Evolutionary conservation across 2,329 filamentous ascomycete genomes (phyloP).

Genomic region (Penicillium concentricum): DNA sequence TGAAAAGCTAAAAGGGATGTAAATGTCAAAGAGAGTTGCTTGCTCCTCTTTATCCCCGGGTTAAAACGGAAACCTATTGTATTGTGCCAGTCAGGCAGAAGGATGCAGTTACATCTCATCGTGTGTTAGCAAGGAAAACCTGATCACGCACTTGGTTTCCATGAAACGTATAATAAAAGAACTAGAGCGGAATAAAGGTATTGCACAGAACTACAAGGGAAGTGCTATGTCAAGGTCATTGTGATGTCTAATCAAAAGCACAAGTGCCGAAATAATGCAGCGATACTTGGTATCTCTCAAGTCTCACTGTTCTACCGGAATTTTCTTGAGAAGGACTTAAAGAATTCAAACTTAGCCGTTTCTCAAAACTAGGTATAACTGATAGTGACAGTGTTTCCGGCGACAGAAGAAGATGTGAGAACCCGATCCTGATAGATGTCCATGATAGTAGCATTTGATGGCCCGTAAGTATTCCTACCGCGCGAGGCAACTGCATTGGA

Average conservation of each 20-base stretch:
- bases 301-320: not conserved
- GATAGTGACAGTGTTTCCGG: slow-evolving; percentile 22
- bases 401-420: slow-evolving; percentile 33
- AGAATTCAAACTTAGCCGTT: not conserved
- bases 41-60: too few species aligned
- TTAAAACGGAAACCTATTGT: too few species aligned
- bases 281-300: not conserved
- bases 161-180: not conserved
- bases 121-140: not conserved
- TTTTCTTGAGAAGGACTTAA: not conserved
- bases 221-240: not conserved
- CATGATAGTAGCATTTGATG: slow-evolving; percentile 42
- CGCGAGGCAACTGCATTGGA: slow-evolving; percentile 39
- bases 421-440: slow-evolving; percentile 47
- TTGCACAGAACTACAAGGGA: not conserved
- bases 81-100: not conserved
- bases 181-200: too few species aligned
- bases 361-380: slow-evolving; percentile 19
- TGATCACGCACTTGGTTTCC: not conserved
- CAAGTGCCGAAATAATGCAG: not conserved
- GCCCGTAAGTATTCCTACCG: slow-evolving; percentile 30
- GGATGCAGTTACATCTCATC: not conserved
- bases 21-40: too few species aligned
- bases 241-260: not conserved
- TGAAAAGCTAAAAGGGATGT: not conserved